Percentiles rank a stretch among this genome's conserved stretches.
These are phyloP conservation scores for Flaveria ramosissima DNA, from an alignment of 129 eudicot genomes.

Conservation along the genomic window DNA sequence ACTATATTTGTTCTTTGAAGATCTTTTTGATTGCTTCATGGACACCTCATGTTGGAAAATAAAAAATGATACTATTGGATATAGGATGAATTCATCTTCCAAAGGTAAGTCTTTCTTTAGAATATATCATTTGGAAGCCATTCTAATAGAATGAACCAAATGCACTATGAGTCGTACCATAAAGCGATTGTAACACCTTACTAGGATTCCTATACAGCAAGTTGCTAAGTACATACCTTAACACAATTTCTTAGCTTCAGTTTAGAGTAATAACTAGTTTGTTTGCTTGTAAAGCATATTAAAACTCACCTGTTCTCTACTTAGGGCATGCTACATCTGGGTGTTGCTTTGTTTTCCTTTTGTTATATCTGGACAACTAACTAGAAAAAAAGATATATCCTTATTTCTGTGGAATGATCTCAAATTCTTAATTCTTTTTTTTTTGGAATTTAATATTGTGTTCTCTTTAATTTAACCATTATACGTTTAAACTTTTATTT, in stretches of 20 bases:
- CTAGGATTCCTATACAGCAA: not conserved
- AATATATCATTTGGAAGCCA: constrained; percentile 14
- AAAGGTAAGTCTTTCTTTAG: not conserved
- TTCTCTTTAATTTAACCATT: not conserved
- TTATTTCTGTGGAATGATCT: not conserved
- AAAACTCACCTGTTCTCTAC: not conserved
- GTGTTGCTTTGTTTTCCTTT: not conserved
- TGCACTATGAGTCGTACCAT: not conserved
- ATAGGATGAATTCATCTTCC: not conserved
- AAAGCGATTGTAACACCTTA: not conserved
- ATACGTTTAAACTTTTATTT: not conserved
- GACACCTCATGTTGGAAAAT: not conserved
- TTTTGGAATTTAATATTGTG: not conserved
- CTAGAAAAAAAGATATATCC: not conserved
- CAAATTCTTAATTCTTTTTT: not conserved
- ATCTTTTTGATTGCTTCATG: not conserved
- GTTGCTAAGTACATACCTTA: not conserved
- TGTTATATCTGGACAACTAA: not conserved
- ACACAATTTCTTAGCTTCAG: not conserved
- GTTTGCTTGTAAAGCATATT: constrained; percentile 1
- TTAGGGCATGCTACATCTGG: not conserved
- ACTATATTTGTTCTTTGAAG: not conserved
- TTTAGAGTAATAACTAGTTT: not conserved
- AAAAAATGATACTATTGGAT: constrained; percentile 2
- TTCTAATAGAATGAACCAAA: not conserved